These are phyloP conservation scores for Dactylonectria macrodidyma DNA, from an alignment of 2,329 filamentous ascomycete species.

Conservation along the genomic window DNA sequence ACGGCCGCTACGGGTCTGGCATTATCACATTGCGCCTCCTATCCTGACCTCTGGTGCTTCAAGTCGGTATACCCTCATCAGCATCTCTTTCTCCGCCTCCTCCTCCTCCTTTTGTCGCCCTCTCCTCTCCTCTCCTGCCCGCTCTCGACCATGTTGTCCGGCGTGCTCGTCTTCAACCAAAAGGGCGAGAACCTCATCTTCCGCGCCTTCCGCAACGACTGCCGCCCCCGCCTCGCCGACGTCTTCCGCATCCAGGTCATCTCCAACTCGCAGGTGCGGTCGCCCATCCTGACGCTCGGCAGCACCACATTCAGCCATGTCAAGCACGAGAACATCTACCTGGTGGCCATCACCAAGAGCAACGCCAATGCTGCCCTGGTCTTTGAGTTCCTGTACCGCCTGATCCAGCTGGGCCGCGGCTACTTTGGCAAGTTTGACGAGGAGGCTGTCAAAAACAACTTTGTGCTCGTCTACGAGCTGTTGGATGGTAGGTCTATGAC, in stretches of 20 bases:
- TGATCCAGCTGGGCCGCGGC: constrained; percentile 90
- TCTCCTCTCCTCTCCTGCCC: background rate
- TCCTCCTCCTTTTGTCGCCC: background rate
- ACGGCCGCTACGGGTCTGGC: constrained; percentile 13
- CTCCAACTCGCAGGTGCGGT: constrained; percentile 96
- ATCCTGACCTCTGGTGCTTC: constrained; percentile 8
- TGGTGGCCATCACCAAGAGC: constrained; percentile 98
- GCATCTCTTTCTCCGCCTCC: background rate
- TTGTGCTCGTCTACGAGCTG: constrained; percentile 97
- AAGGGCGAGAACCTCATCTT: constrained; percentile 99
- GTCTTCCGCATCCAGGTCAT: constrained; percentile 99
- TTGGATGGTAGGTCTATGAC: constrained; percentile 78
- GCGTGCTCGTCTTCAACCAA: constrained; percentile 98
- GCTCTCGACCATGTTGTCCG: constrained; percentile 86
- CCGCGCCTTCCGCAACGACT: constrained; percentile 98
- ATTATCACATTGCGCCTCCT: constrained; percentile 29
- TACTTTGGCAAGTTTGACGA: constrained; percentile 99
- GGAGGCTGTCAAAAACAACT: constrained; percentile 99
- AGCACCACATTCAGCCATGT: constrained; percentile 99
- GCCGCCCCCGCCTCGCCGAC: constrained; percentile 95
- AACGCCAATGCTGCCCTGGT: constrained; percentile 98
- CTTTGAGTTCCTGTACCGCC: constrained; percentile 96
- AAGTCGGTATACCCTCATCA: background rate
- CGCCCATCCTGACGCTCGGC: constrained; percentile 95
- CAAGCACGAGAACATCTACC: constrained; percentile 98